Conservation (phyloP, 2,329 filamentous ascomycete genomes). For the Sporothrix pallida region DNA sequence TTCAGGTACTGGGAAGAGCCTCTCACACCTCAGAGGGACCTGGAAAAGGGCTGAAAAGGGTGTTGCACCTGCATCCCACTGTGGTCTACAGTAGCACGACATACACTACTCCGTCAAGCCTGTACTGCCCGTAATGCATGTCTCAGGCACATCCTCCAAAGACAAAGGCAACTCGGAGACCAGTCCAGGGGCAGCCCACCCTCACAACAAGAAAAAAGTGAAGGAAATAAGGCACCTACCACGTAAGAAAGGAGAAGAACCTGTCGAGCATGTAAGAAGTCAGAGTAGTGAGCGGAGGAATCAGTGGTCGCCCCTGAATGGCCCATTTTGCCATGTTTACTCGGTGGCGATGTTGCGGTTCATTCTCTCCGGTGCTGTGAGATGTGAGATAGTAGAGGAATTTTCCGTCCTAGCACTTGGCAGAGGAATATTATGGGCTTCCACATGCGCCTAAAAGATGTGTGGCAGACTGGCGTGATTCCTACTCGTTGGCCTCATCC, state of each 20-base stretch:
- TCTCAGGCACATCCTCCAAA: conserved; percentile 6
- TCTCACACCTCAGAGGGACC: not conserved
- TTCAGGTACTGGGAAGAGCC: conserved; percentile 5
- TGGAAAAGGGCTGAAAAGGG: not conserved
- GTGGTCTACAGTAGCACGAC: too few relatives aligned
- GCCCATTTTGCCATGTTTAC: too few relatives aligned
- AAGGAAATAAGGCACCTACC: not conserved
- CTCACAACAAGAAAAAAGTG: not conserved
- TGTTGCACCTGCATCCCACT: not conserved
- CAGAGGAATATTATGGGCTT: too few relatives aligned
- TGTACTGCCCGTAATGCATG: not conserved
- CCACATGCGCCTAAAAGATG: too few relatives aligned
- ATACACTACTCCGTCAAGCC: not conserved
- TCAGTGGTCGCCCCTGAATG: too few relatives aligned
- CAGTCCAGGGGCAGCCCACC: conserved; percentile 13
- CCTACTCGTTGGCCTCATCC: too few relatives aligned
- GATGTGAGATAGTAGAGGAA: not conserved
- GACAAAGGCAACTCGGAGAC: too few relatives aligned
- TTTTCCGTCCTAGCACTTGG: too few relatives aligned
- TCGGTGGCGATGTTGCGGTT: conserved; percentile 1
- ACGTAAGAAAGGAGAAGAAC: not conserved
- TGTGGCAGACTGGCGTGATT: too few relatives aligned
- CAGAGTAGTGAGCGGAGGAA: too few relatives aligned
- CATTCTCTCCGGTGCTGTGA: conserved; percentile 1
- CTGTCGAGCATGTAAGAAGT: not conserved